Conservation (phyloP, 2,329 filamentous ascomycete species). For the Pyrenophora teres region DNA sequence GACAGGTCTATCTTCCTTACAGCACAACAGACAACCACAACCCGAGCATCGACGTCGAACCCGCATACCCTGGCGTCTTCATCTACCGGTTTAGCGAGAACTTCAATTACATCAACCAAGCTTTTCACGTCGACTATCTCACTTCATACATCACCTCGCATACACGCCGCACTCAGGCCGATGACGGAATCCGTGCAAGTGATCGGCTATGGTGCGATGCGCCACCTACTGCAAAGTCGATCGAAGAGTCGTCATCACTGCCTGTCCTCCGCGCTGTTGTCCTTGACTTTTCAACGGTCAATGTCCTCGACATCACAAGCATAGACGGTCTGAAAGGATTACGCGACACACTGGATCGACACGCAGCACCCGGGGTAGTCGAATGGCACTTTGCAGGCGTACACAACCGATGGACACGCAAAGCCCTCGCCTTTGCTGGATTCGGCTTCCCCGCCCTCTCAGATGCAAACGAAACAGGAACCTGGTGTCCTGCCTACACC, state of each 20-base stretch:
- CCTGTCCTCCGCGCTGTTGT: slow-evolving; percentile 60
- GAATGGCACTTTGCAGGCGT: slow-evolving; percentile 57
- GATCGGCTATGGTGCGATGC: slow-evolving; percentile 62
- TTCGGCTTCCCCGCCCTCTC: slow-evolving; percentile 54
- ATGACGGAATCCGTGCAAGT: slow-evolving; percentile 26
- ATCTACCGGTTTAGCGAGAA: slow-evolving; percentile 93
- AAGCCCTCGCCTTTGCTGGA: slow-evolving; percentile 60
- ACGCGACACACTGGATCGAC: slow-evolving; percentile 59
- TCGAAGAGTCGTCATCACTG: slow-evolving; percentile 26
- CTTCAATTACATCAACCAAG: slow-evolving; percentile 92
- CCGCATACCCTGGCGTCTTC: slow-evolving; percentile 78
- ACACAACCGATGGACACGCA: slow-evolving; percentile 61
- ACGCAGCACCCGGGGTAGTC: slow-evolving; percentile 49
- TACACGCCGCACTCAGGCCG: slow-evolving; percentile 25
- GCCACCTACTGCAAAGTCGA: slow-evolving; percentile 39
- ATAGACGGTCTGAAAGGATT: slow-evolving; percentile 61
- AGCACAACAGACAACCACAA: slow-evolving; percentile 64
- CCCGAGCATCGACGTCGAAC: slow-evolving; percentile 61
- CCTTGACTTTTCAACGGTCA: slow-evolving; percentile 61
- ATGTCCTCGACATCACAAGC: slow-evolving; percentile 61
- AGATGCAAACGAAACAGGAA: slow-evolving; percentile 9
- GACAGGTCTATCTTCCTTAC: slow-evolving; percentile 33
- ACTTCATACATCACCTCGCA: slow-evolving; percentile 66
- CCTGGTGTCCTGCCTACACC: slow-evolving; percentile 34
- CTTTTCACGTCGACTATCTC: slow-evolving; percentile 79